These are phyloP conservation scores for Arabidopsis lyrata DNA, from an alignment of 441 rosid species.

Conservation along the genomic window DNA sequence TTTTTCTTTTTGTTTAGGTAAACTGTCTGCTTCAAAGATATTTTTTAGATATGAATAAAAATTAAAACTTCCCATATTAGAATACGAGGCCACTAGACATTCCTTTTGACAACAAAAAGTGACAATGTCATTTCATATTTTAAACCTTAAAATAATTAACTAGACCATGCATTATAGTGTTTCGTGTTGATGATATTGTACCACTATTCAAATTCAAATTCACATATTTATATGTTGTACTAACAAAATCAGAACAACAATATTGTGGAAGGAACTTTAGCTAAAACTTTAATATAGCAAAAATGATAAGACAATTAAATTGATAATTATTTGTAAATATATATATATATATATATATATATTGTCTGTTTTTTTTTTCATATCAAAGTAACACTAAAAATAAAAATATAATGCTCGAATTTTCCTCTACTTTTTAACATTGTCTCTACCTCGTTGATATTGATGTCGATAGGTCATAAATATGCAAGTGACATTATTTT, in stretches of 20 bases:
- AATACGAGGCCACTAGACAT: neutral
- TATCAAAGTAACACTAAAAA: neutral
- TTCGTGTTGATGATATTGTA: too few relatives aligned
- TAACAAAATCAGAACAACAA: neutral
- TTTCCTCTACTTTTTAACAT: neutral
- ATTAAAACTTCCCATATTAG: neutral
- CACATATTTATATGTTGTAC: neutral
- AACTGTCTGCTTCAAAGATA: slow-evolving; percentile 16
- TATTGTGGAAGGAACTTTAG: neutral
- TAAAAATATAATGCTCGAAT: neutral
- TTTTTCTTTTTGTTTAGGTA: neutral
- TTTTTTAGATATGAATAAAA: neutral
- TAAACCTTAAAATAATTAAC: too few relatives aligned
- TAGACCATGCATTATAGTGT: too few relatives aligned
- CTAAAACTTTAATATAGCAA: neutral
- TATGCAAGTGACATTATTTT: slow-evolving; percentile 3
- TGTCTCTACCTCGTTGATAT: neutral
- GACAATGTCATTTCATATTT: too few relatives aligned
- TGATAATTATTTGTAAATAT: neutral
- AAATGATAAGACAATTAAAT: neutral
- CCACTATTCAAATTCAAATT: too few relatives aligned
- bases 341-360: neutral
- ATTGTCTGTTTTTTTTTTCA: neutral
- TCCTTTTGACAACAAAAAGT: too few relatives aligned
- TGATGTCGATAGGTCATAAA: neutral